phyloP scores from a whole-genome alignment of 2,329 filamentous ascomycete species.

The Pseudogymnoascus sp. region DNA sequence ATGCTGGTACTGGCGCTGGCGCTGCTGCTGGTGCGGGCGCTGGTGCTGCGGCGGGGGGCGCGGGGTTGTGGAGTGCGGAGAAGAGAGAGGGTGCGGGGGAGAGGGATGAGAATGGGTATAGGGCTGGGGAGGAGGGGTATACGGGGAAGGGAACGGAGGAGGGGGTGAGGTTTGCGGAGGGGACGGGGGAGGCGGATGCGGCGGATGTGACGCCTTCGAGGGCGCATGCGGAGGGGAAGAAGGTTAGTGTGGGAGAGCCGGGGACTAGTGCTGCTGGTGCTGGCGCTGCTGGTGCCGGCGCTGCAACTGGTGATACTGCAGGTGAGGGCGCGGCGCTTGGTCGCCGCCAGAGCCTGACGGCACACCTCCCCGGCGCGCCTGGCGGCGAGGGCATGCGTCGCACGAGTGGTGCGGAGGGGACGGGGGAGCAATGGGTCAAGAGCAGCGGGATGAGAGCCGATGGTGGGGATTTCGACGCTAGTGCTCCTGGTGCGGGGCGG shows the following conservation, averaged over 20 bases:
- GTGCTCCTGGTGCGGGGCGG: slow-evolving; percentile 52
- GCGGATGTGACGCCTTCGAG: not conserved
- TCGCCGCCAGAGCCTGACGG: slow-evolving; percentile 19
- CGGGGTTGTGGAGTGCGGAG: not conserved
- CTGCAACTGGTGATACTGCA: not conserved
- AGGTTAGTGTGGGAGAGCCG: slow-evolving; percentile 11
- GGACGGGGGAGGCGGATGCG: not conserved
- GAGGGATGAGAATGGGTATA: not conserved
- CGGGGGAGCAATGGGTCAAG: slow-evolving; percentile 49
- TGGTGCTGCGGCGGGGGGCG: not conserved
- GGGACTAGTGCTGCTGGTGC: not conserved
- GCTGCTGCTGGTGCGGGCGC: not conserved
- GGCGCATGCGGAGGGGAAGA: slow-evolving; percentile 4
- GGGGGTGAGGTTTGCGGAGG: not conserved
- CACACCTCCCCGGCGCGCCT: slow-evolving; percentile 15
- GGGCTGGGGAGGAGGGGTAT: not conserved
- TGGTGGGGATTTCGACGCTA: slow-evolving; percentile 59
- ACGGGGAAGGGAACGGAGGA: not conserved
- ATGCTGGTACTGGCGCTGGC: not conserved
- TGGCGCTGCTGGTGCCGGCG: not conserved
- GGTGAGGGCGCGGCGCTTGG: not conserved
- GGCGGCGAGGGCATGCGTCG: slow-evolving; percentile 15
- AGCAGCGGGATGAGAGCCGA: slow-evolving; percentile 52
- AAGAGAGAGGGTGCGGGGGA: not conserved
- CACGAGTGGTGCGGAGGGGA: slow-evolving; percentile 35